Evolutionary conservation across 2,329 filamentous ascomycete species (phyloP), one percentile per base, ranked within the genome.

Genomic region (Xylariaceae sp.): DNA sequence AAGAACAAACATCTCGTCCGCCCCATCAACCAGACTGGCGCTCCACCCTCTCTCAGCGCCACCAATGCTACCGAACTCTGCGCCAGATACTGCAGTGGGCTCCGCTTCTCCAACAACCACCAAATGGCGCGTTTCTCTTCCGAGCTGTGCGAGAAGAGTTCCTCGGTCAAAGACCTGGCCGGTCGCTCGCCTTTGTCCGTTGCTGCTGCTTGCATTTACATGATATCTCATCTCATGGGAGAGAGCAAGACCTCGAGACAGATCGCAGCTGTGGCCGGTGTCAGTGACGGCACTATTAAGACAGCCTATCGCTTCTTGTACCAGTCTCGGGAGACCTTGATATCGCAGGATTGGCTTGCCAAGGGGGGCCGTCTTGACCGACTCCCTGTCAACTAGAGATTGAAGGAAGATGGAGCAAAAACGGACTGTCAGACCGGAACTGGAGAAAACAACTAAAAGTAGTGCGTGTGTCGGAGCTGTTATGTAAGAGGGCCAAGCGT

Each of bases 271-370:
- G 86, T 94, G 16, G 90, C 89, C 1, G 89, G 90, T 61, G 94
- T 99, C 26, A 96, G 91, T 69, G 95, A 99, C 67, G 92, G 94
- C 51, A 99, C 94, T 0, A 96, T 99, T 65, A 92, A 95, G 66
- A 95, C 89, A 22, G 92, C 92, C 0, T 99, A 97, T 77, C 94
- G 94, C 68, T 85, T 88, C 66, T 79, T 99, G 46, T 92, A 92
- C 68, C 78, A 80, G 16, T 85, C 87, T 46, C 83, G 85, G 47
- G 85, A 92, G 51, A 79, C 82, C 57, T 74, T 99, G 54, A 83
- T 96, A 64, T 84, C 87, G 62, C 76, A 83, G 48, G 83, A 87
- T 56, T 92, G 89, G 84, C 78, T 92, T 50, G 78, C 50, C 19
- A 87, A 87, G 54, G 80, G 81, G 65, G 88, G 85, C 36, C 85